Conservation (phyloP, 148 eudicot species). For the Rhododendron simsii region DNA sequence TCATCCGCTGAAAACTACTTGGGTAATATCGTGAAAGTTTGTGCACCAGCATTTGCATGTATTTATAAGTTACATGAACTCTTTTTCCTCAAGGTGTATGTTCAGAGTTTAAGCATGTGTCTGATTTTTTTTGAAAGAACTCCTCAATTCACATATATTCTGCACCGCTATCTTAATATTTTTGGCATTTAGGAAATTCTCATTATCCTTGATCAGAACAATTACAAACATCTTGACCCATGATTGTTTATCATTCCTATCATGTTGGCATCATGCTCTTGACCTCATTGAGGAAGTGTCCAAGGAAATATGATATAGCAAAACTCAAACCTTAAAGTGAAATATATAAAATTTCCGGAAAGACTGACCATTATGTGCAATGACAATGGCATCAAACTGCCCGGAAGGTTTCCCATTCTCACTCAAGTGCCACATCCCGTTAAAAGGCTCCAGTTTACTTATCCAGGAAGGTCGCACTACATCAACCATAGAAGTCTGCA, state of each 20-base stretch:
- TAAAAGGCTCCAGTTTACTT: constrained; percentile 79
- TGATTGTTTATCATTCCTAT: not conserved
- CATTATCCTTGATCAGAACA: not conserved
- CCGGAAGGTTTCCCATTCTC: constrained; percentile 86
- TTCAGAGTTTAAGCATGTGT: not conserved
- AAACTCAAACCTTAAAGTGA: not conserved
- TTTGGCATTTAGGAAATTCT: not conserved
- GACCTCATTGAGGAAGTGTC: not conserved
- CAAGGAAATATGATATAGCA: not conserved
- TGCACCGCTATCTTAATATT: not conserved
- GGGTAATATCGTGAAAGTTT: not conserved
- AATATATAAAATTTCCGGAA: not conserved
- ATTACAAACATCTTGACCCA: not conserved
- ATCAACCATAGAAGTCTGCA: constrained; percentile 62
- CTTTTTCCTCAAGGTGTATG: not conserved
- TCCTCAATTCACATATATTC: not conserved
- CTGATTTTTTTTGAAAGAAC: not conserved
- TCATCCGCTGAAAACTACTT: not conserved
- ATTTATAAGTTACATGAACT: not conserved
- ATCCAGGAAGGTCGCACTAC: constrained; percentile 92
- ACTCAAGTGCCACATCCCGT: constrained; percentile 94
- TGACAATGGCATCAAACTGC: constrained; percentile 77
- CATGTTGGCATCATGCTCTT: not conserved
- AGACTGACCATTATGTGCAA: constrained; percentile 86
- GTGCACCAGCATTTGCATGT: not conserved